A percentile compares a stretch with the other conserved stretches of the same genome.
phyloP scores from a whole-genome alignment of 176 grass and related monocot genomes.

The Chloris gayana region DNA sequence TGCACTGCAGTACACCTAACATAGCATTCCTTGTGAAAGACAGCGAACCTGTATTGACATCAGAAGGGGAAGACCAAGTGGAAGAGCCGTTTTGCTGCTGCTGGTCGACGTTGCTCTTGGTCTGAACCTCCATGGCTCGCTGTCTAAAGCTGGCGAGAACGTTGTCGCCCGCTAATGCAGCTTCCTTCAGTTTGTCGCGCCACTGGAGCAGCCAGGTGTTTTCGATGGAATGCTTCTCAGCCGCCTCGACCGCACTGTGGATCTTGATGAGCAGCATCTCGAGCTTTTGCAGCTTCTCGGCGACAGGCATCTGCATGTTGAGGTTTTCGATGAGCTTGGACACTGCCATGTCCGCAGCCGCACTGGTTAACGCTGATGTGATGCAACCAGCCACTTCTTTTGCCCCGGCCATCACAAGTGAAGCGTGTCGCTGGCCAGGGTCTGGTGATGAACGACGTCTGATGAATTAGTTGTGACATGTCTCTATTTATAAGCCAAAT shows the following conservation, averaged over 20 bases:
- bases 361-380: not conserved
- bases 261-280: conserved; percentile 29
- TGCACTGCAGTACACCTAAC: not conserved
- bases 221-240: not conserved
- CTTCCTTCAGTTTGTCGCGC: conserved; percentile 37
- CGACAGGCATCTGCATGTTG: not conserved
- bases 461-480: not conserved
- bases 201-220: conserved; percentile 18
- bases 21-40: not conserved
- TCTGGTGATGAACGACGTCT: too few relatives aligned
- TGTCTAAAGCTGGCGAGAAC: not conserved
- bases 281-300: conserved; percentile 15
- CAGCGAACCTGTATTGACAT: not conserved
- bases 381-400: not conserved
- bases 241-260: not conserved
- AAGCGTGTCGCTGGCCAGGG: too few relatives aligned
- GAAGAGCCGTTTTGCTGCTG: not conserved
- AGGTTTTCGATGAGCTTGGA: conserved; percentile 1
- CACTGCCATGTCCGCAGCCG: conserved; percentile 2
- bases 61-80: not conserved
- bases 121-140: not conserved
- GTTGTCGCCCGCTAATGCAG: conserved; percentile 4
- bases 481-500: not conserved
- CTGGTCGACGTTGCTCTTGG: not conserved
- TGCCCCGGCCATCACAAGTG: conserved; percentile 11